Evolutionary conservation across 2,329 filamentous ascomycete species (phyloP).

Genomic region (Fusarium transvaalense): DNA sequence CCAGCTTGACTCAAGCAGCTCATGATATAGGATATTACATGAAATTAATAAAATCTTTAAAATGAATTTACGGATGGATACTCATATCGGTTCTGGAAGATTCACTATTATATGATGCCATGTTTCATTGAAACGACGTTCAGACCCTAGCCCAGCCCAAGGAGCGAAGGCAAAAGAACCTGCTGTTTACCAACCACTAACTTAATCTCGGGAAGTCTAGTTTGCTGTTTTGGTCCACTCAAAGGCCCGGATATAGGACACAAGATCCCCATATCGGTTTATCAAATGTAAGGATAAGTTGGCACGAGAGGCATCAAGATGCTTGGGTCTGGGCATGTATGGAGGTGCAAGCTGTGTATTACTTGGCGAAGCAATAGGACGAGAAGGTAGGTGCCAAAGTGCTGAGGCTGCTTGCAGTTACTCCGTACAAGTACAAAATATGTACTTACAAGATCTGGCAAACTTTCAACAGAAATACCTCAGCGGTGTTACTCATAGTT

Average conservation of each 20-base stretch:
- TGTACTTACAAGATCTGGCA: background rate
- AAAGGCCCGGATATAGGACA: slow-evolving; percentile 28
- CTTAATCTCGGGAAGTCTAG: slow-evolving; percentile 31
- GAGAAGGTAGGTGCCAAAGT: background rate
- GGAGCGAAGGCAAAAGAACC: slow-evolving; percentile 27
- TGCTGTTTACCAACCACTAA: slow-evolving; percentile 28
- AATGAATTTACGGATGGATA: slow-evolving; percentile 11
- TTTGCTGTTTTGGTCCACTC: slow-evolving; percentile 23
- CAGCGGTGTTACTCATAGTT: background rate
- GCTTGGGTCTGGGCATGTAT: slow-evolving; percentile 6
- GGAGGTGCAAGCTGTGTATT: slow-evolving; percentile 1
- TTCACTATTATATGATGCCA: slow-evolving; percentile 12
- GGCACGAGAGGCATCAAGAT: background rate
- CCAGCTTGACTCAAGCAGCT: slow-evolving; percentile 13
- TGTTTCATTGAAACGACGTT: slow-evolving; percentile 10
- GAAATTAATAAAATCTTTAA: slow-evolving; percentile 10
- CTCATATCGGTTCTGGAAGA: slow-evolving; percentile 17
- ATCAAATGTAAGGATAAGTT: slow-evolving; percentile 8
- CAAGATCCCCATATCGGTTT: slow-evolving; percentile 6
- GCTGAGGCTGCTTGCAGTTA: slow-evolving; percentile 1
- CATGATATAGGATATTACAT: background rate
- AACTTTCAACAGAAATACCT: slow-evolving; percentile 3
- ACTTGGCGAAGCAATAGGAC: slow-evolving; percentile 1
- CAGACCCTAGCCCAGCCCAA: background rate
- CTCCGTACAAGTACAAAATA: background rate